Evolutionary conservation across 257 asterid species (phyloP).

Genomic region (Capsicum chinense): DNA sequence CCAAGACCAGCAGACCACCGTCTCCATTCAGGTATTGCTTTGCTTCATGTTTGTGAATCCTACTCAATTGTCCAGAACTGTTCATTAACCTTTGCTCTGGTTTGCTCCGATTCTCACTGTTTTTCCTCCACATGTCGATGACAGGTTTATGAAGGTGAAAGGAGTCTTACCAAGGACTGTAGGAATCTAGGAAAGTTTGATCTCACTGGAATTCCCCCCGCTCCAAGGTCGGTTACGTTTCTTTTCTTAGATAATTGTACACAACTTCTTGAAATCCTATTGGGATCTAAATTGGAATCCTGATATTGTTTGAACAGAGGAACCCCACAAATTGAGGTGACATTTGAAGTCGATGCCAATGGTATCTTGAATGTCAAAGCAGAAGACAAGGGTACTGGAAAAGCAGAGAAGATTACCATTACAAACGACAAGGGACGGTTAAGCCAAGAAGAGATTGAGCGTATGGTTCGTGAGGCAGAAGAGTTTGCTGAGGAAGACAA

Average conservation of each 20-base stretch:
- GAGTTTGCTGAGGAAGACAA: slow-evolving; percentile 97
- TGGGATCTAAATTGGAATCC: background rate
- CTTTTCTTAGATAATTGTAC: background rate
- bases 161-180: slow-evolving; percentile 94
- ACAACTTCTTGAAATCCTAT: background rate
- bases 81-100: slow-evolving; percentile 18
- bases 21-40: slow-evolving; percentile 74
- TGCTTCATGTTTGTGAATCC: background rate
- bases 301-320: slow-evolving; percentile 59
- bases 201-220: slow-evolving; percentile 86
- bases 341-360: slow-evolving; percentile 94
- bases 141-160: slow-evolving; percentile 94
- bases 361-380: slow-evolving; percentile 93
- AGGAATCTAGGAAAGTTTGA: slow-evolving; percentile 92
- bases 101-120: background rate
- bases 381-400: slow-evolving; percentile 93
- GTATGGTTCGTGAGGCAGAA: slow-evolving; percentile 91
- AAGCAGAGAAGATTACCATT: slow-evolving; percentile 88
- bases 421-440: slow-evolving; percentile 97
- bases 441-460: slow-evolving; percentile 92
- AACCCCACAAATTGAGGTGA: slow-evolving; percentile 93
- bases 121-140: background rate
- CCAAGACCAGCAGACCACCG: slow-evolving; percentile 98
- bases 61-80: background rate
- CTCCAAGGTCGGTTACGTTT: slow-evolving; percentile 68